phyloP scores from a whole-genome alignment of 202 grass and related monocot species.

The Cymbopogon flexuosus region DNA sequence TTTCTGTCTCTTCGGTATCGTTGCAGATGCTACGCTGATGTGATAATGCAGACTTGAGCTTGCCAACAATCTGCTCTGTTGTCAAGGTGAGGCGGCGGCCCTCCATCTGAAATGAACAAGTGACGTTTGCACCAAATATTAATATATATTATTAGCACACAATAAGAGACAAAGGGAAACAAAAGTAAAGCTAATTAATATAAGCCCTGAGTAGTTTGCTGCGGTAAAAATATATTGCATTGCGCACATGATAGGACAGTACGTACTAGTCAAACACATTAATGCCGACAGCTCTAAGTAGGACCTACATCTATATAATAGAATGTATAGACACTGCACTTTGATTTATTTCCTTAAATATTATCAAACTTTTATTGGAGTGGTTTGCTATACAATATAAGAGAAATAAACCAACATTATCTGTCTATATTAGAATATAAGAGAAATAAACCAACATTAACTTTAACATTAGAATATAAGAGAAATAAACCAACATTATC shows the following conservation, averaged over 20 bases:
- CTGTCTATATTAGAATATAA: too few species aligned
- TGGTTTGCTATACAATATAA: not conserved
- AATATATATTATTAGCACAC: not conserved
- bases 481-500: too few species aligned
- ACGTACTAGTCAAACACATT: too few species aligned
- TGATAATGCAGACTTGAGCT: conserved; percentile 14
- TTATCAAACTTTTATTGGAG: not conserved
- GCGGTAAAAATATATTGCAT: too few species aligned
- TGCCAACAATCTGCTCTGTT: conserved; percentile 28
- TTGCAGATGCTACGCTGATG: not conserved
- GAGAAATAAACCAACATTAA: too few species aligned
- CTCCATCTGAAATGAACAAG: not conserved
- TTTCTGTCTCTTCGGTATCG: conserved; percentile 2
- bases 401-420: too few species aligned
- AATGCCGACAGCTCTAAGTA: not conserved
- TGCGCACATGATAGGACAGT: too few species aligned
- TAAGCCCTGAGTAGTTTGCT: too few species aligned
- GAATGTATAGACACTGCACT: too few species aligned
- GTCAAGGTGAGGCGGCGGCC: not conserved
- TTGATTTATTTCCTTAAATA: too few species aligned
- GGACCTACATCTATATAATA: not conserved
- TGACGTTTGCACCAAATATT: not conserved
- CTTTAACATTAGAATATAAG: too few species aligned
- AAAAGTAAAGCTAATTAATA: not conserved
- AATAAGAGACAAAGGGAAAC: not conserved